Evolutionary conservation across 2,329 filamentous ascomycete species (phyloP).

Genomic region (Aspergillus cejpii): DNA sequence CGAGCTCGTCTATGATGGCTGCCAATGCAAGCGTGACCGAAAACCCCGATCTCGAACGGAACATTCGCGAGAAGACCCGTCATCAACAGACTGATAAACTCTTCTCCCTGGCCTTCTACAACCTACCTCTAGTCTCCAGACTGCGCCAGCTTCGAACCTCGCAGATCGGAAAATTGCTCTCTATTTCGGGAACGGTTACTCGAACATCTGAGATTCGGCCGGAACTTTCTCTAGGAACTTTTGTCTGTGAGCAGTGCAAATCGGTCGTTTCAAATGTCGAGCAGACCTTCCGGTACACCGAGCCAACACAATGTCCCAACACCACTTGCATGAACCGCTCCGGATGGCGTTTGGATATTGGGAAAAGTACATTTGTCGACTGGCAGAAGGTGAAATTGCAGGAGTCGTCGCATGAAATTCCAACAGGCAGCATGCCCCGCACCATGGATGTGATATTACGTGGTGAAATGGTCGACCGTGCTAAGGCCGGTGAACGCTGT

Average conservation of each 20-base stretch:
- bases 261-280: conserved; percentile 83
- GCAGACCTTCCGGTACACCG: conserved; percentile 95
- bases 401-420: conserved; percentile 97
- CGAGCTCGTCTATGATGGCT: conserved; percentile 58
- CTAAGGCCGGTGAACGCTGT: conserved; percentile 96
- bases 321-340: conserved; percentile 75
- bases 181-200: conserved; percentile 94
- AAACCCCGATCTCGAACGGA: conserved; percentile 45
- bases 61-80: conserved; percentile 63
- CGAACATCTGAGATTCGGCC: conserved; percentile 94
- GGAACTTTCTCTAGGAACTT: conserved; percentile 85
- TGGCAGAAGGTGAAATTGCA: conserved; percentile 99
- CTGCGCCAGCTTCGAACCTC: conserved; percentile 78
- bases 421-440: conserved; percentile 95
- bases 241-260: conserved; percentile 82
- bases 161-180: conserved; percentile 87
- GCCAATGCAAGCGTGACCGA: conserved; percentile 59
- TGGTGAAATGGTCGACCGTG: conserved; percentile 94
- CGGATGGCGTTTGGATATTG: conserved; percentile 95
- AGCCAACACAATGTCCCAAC: conserved; percentile 93
- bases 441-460: conserved; percentile 96
- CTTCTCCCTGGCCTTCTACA: conserved; percentile 89
- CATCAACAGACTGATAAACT: conserved; percentile 97
- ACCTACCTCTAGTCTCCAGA: conserved; percentile 77
- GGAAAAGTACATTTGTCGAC: conserved; percentile 95